Base-by-base conservation (phyloP, 1,284 basidiomycete genomes). In the Pascua guehoae region DNA sequence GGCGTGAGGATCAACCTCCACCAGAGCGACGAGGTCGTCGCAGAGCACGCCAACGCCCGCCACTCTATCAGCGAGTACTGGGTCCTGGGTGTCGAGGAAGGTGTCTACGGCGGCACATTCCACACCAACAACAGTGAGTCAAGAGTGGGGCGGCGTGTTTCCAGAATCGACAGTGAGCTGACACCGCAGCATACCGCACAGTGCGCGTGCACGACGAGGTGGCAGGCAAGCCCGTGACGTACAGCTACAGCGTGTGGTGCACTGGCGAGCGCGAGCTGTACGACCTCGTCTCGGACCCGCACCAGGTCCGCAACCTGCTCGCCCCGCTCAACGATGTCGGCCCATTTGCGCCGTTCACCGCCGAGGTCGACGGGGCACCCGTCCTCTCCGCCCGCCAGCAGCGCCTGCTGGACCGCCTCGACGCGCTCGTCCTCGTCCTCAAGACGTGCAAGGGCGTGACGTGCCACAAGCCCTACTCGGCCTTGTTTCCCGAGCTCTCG, bases 251-350 rank as follows among this genome's bases (percentile, higher is more conserved):
- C 0, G 72, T 72, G 24, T 74, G 72, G 72, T 74, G 72, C 56
- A 72, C 71, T 0, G 71, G 72, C 41, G 72, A 74, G 49, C 64
- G 67, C n/a, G 72, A 74, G 60, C 63, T 74, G 42, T 72, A 72
- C 60, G 61, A 72, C 57, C 62, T 72, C n/a, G 47, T 43, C 47
- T 47, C 43, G 18, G 71, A 72, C 54, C 69, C 72, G 4, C 54
- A 70, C 51, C 71, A 72, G 47, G 59, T 72, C 45, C 42, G 56
- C 62, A 74, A 72, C 57, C 57, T 72, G 5, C 5, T 7, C 24
- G 24, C 24, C 24, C 24, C 24, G 24, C 24, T 32, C 24, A 32
- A 32, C 24, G 24, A 32, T 7, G 24, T 32, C 3, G 24, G 24
- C 7, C 24, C 24, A 32, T 32, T 32, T 32, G 24, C 24, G 24